Evolutionary conservation across 495 filamentous ascomycete genomes (phyloP).

Genomic region (Penicillium odoratum): DNA sequence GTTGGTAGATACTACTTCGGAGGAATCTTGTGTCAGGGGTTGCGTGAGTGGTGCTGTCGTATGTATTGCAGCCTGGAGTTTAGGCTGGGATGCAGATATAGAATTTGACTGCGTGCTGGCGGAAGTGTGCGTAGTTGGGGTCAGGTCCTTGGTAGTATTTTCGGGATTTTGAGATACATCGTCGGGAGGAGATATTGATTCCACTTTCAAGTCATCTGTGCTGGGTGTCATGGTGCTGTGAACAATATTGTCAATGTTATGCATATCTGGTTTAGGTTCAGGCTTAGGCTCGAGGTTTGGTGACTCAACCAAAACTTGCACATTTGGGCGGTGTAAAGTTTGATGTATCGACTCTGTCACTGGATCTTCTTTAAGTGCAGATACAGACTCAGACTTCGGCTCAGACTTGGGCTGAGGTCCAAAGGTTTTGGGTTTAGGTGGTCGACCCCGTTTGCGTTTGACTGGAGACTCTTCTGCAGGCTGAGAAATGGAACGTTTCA

Average conservation of each 20-base stretch:
- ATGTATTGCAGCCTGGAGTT: not conserved
- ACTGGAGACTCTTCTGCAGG: slow-evolving; percentile 17
- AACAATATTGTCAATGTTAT: not conserved
- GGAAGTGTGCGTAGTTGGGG: not conserved
- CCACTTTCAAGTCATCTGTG: not conserved
- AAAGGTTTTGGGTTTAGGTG: slow-evolving; percentile 8
- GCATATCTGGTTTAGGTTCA: not conserved
- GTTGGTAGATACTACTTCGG: not conserved
- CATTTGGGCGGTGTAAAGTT: not conserved
- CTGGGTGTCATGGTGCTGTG: not conserved
- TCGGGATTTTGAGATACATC: not conserved
- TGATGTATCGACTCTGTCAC: too few species aligned
- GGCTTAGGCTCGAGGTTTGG: not conserved
- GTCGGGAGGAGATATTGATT: not conserved
- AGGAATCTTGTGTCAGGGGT: not conserved
- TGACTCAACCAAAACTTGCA: slow-evolving; percentile 1
- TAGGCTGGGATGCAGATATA: not conserved
- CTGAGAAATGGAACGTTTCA: slow-evolving; percentile 18
- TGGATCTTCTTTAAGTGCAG: not conserved
- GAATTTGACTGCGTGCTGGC: not conserved
- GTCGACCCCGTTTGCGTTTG: slow-evolving; percentile 24
- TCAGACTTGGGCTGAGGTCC: not conserved
- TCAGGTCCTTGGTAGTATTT: not conserved
- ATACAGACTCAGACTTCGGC: too few species aligned
- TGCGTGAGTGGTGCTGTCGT: not conserved